Percentiles rank a stretch among this genome's conserved stretches.
Evolutionary conservation across 1,284 basidiomycete genomes (phyloP).

Genomic region (Rhodotorula sp.): DNA sequence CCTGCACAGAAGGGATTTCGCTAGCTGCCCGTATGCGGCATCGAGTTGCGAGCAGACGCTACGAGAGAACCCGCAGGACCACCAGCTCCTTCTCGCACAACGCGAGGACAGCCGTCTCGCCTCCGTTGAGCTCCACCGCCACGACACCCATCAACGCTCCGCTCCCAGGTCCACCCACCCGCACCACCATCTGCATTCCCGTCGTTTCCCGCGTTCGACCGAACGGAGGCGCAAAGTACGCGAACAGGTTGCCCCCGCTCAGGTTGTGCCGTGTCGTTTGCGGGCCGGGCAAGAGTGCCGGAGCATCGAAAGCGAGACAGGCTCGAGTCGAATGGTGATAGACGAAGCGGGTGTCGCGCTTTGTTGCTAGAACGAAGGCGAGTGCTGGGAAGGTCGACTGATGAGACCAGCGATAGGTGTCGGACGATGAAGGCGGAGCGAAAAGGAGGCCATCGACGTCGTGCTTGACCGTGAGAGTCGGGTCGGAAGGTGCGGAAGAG

Average conservation of each 20-base stretch:
- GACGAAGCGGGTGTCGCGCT: slow-evolving; percentile 80
- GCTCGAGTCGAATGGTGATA: slow-evolving; percentile 60
- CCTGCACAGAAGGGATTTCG: no score
- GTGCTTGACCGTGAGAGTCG: slow-evolving; percentile 61
- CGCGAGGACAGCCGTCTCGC: slow-evolving; percentile 59
- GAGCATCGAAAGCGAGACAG: slow-evolving; percentile 63
- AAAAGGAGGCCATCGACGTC: slow-evolving; percentile 80
- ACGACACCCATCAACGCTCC: slow-evolving; percentile 79
- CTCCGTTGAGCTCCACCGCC: slow-evolving; percentile 50
- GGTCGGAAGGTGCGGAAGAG: neutral
- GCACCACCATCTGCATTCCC: slow-evolving; percentile 72
- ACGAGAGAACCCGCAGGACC: slow-evolving; percentile 51
- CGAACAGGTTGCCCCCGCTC: slow-evolving; percentile 72
- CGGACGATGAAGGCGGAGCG: slow-evolving; percentile 45
- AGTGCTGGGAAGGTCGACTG: slow-evolving; percentile 78
- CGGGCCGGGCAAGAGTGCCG: slow-evolving; percentile 2
- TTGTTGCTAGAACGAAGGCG: slow-evolving; percentile 89
- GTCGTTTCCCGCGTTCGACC: slow-evolving; percentile 52
- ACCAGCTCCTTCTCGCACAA: slow-evolving; percentile 75
- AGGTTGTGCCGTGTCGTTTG: slow-evolving; percentile 55
- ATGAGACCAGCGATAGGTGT: slow-evolving; percentile 64
- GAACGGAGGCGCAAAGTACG: slow-evolving; percentile 63
- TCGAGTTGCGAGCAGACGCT: no score
- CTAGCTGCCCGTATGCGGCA: no score
- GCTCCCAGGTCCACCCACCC: slow-evolving; percentile 63